These are phyloP conservation scores for Morella rubra DNA, from an alignment of 306 rosid genomes.

Conservation along the genomic window DNA sequence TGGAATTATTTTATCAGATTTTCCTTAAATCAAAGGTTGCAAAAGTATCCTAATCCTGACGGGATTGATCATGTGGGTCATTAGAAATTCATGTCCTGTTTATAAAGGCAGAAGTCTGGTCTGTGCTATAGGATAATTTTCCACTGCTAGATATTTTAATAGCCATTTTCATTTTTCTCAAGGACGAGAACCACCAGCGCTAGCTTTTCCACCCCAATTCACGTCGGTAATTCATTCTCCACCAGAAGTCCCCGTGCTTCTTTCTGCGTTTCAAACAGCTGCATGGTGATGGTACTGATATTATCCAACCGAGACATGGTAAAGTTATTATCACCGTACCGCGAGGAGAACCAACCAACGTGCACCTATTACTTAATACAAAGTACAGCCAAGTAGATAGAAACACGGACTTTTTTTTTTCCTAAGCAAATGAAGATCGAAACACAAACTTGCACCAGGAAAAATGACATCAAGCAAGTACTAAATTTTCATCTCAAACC, in stretches of 20 bases:
- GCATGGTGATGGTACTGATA: too few species aligned
- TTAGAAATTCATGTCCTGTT: too few species aligned
- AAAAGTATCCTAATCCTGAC: neutral
- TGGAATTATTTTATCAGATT: neutral
- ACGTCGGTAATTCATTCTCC: neutral
- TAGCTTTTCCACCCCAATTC: neutral
- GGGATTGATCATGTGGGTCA: too few species aligned
- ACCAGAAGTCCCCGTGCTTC: neutral
- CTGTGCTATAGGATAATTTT: too few species aligned
- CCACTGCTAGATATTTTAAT: too few species aligned
- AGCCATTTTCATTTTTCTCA: neutral
- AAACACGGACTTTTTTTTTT: too few species aligned
- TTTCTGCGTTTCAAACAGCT: neutral
- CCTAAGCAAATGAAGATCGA: neutral
- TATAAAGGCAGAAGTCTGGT: too few species aligned
- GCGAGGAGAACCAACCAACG: neutral
- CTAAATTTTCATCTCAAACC: constrained; percentile 17
- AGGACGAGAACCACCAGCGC: neutral
- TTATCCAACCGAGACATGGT: too few species aligned
- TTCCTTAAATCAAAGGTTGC: neutral
- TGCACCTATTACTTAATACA: neutral
- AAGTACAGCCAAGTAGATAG: neutral
- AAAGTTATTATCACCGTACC: neutral
- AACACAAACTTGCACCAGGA: neutral
- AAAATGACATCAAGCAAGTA: neutral